phyloP scores from a whole-genome alignment of 495 filamentous ascomycete species.

The Aspergillus carlsbadensis region DNA sequence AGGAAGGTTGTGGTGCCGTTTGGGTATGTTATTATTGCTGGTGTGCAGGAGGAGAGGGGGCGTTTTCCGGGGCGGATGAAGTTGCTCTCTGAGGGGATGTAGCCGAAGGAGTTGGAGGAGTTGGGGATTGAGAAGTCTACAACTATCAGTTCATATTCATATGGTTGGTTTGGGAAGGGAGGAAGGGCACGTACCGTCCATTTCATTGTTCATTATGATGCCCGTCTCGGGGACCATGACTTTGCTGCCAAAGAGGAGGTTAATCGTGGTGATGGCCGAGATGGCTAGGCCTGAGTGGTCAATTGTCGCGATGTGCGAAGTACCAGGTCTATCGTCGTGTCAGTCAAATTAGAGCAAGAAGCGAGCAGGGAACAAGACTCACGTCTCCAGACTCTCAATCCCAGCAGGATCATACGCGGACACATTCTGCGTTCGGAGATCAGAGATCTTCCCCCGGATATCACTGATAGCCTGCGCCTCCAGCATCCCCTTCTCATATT shows the following conservation, averaged over 20 bases:
- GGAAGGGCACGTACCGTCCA: slow-evolving; percentile 63
- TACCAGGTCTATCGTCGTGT: slow-evolving; percentile 53
- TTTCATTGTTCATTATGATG: slow-evolving; percentile 91
- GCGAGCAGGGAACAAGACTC: slow-evolving; percentile 16
- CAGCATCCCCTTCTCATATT: slow-evolving; percentile 67
- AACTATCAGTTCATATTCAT: no score
- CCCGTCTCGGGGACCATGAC: slow-evolving; percentile 79
- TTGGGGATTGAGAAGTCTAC: slow-evolving; percentile 74
- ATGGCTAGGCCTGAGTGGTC: slow-evolving; percentile 70
- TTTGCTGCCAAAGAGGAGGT: slow-evolving; percentile 76
- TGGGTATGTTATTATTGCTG: slow-evolving; percentile 67
- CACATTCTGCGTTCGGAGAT: slow-evolving; percentile 63
- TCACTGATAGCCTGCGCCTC: slow-evolving; percentile 51
- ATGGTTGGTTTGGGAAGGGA: neutral
- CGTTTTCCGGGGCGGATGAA: slow-evolving; percentile 80
- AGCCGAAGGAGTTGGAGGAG: slow-evolving; percentile 76
- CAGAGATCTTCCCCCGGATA: slow-evolving; percentile 67
- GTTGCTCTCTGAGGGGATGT: slow-evolving; percentile 74
- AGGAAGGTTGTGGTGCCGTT: slow-evolving; percentile 64
- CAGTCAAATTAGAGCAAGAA: neutral
- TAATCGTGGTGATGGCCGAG: slow-evolving; percentile 77
- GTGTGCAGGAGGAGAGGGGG: slow-evolving; percentile 76
- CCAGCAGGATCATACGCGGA: slow-evolving; percentile 69
- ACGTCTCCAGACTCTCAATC: slow-evolving; percentile 60
- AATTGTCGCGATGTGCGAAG: slow-evolving; percentile 70